phyloP scores from a whole-genome alignment of 192 early-diverging fungal genomes.

The Entomortierella parvispora region DNA sequence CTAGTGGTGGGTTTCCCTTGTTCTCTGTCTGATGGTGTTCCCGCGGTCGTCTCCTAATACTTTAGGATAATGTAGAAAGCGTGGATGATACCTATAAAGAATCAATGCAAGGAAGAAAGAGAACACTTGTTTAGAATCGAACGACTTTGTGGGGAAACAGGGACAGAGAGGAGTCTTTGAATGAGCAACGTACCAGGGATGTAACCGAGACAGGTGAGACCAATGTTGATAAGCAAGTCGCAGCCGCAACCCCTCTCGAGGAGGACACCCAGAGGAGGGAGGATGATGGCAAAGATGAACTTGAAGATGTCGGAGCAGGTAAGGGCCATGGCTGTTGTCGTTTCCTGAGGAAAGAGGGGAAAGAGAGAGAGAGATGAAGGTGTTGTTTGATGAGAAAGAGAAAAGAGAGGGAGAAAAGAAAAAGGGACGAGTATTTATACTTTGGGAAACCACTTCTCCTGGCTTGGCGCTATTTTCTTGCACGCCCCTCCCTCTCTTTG shows the following conservation, averaged over 20 bases:
- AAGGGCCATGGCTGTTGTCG: conserved; percentile 52
- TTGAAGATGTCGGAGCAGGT: conserved; percentile 65
- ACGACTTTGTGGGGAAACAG: neutral
- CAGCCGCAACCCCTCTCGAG: conserved; percentile 57
- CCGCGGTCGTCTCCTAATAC: conserved; percentile 21
- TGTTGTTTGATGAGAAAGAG: neutral
- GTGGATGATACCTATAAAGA: conserved; percentile 51
- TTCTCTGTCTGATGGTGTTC: neutral
- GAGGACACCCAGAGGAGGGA: conserved; percentile 61
- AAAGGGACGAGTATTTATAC: neutral
- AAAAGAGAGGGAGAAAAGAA: neutral
- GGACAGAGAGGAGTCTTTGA: neutral
- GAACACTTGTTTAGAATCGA: neutral
- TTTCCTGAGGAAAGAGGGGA: neutral
- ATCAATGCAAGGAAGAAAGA: neutral
- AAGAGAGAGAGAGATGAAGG: neutral
- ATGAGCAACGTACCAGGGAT: conserved; percentile 64
- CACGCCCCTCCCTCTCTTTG: no score
- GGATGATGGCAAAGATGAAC: conserved; percentile 57
- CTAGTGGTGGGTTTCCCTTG: no score
- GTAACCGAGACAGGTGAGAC: conserved; percentile 74
- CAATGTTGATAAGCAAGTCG: conserved; percentile 76
- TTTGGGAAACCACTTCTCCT: neutral
- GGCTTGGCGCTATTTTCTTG: no score
- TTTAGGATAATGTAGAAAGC: conserved; percentile 55